phyloP scores from a whole-genome alignment of 139 green algal genomes.

The Coelastrella sp. region DNA sequence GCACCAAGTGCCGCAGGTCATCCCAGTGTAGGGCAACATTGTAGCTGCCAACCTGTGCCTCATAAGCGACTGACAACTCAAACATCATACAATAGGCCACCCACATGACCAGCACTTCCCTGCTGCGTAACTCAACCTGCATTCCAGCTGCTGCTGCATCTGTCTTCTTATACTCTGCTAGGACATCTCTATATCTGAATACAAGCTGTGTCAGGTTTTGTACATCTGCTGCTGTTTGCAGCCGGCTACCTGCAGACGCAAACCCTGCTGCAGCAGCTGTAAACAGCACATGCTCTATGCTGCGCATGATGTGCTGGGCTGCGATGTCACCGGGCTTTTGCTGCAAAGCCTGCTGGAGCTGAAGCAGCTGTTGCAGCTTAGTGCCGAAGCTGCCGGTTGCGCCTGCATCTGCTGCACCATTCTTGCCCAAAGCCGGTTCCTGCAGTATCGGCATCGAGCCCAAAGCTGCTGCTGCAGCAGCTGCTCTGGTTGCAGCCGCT shows the following conservation, averaged over 20 bases:
- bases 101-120: slow-evolving; percentile 62
- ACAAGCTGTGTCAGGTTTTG: slow-evolving; percentile 46
- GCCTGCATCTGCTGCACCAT: background rate
- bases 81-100: slow-evolving; percentile 59
- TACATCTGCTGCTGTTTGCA: slow-evolving; percentile 26
- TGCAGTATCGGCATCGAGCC: slow-evolving; percentile 41
- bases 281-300: slow-evolving; percentile 59
- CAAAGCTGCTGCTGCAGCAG: slow-evolving; percentile 33
- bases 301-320: slow-evolving; percentile 45
- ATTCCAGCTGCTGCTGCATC: slow-evolving; percentile 17
- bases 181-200: slow-evolving; percentile 41
- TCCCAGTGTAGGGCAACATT: slow-evolving; percentile 32
- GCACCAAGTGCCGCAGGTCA: slow-evolving; percentile 67
- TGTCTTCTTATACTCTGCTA: slow-evolving; percentile 13
- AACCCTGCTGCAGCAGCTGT: slow-evolving; percentile 18
- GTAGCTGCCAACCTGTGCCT: slow-evolving; percentile 43
- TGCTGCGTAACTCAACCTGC: slow-evolving; percentile 59
- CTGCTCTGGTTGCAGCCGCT: slow-evolving; percentile 7
- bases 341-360: background rate
- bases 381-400: background rate
- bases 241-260: background rate
- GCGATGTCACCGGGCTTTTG: slow-evolving; percentile 27
- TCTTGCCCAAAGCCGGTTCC: background rate
- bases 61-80: background rate
- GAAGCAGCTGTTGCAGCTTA: slow-evolving; percentile 11